A percentile compares a stretch with the other conserved stretches of the same genome.
Conservation (phyloP, 352 stramenopile genomes). For the Stramenopiles sp. region DNA sequence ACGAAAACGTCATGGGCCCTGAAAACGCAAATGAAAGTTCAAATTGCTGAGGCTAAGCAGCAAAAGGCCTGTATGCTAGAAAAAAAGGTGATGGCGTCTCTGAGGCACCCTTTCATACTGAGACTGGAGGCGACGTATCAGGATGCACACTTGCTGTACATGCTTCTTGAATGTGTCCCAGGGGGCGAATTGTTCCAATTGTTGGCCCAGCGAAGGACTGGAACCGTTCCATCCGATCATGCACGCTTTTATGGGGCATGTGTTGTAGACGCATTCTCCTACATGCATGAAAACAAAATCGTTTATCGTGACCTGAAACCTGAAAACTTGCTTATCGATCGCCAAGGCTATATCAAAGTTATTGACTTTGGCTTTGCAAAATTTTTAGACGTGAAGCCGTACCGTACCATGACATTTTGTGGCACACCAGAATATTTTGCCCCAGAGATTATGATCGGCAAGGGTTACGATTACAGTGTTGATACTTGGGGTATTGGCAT, state of each 20-base stretch:
- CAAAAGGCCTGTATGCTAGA: constrained; percentile 95
- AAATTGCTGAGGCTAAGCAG: constrained; percentile 88
- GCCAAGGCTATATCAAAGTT: constrained; percentile 48
- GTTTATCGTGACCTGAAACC: constrained; percentile 56
- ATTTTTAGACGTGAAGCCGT: constrained; percentile 31
- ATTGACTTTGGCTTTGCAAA: constrained; percentile 42
- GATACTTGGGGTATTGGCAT: constrained; percentile 61
- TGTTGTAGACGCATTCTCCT: constrained; percentile 56
- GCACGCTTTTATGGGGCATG: constrained; percentile 42
- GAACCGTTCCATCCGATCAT: background rate
- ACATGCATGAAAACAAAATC: constrained; percentile 26
- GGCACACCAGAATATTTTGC: constrained; percentile 64
- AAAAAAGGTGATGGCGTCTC: constrained; percentile 79
- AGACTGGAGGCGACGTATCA: constrained; percentile 28
- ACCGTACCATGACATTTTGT: constrained; percentile 58
- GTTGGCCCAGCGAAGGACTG: constrained; percentile 32
- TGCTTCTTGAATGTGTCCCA: constrained; percentile 73
- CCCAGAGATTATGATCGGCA: constrained; percentile 56
- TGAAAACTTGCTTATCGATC: constrained; percentile 55
- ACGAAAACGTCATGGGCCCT: constrained; percentile 62
- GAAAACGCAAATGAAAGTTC: constrained; percentile 83
- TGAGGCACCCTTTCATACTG: constrained; percentile 16
- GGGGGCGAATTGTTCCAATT: constrained; percentile 76
- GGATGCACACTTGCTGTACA: constrained; percentile 59
- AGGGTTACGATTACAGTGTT: constrained; percentile 44